Evolutionary conservation across 2,329 filamentous ascomycete species (phyloP), one percentile per base, ranked within the genome.

Genomic region (Keithomyces neogunnii): DNA sequence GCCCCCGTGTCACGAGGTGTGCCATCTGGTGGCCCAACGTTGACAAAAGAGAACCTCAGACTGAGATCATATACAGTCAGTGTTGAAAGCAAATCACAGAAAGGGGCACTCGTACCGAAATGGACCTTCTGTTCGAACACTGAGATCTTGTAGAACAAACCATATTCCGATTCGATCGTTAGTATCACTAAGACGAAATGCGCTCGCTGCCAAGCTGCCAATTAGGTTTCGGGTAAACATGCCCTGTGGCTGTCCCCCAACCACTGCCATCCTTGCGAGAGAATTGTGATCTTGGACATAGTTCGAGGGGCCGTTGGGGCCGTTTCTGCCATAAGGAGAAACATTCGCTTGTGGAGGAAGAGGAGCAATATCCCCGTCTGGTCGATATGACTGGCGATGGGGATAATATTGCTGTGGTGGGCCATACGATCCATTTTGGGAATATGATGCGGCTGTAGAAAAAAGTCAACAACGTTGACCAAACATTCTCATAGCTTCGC

Each of bases 211-310:
- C 48, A 96, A 74, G 66, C 88, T 95, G 2, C 93, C 93, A 56
- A 99, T 97, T 8, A 99, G 78, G 63, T 97, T 99, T 49, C 92
- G 77, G 0, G 91, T 96, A 64, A 92, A 96, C 89, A 95, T 95
- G 51, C 88, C 89, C 38, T 84, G 83, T 1, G 85, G 83, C 48
- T 77, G 76, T 4, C 62, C 63, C 66, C 77, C 65, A 5, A 64
- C 65, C 53, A 68, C 64, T 4, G 66, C 64, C 60, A 69, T 67
- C 43, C 67, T 61, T 29, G 65, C 57, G 38, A 67, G 51, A 3
- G 59, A 54, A 39, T 53, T 61, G 42, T 63, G 63, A 42, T 69
- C 66, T 47, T 66, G 63, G 7, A 55, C 52, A 46, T 65, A 66
- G 6, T 59, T 58, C 13, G 60, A 51, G 7, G 57, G 50, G 33